Evolutionary conservation across 495 filamentous ascomycete genomes (phyloP).

Genomic region (Neohortaea acidophila): DNA sequence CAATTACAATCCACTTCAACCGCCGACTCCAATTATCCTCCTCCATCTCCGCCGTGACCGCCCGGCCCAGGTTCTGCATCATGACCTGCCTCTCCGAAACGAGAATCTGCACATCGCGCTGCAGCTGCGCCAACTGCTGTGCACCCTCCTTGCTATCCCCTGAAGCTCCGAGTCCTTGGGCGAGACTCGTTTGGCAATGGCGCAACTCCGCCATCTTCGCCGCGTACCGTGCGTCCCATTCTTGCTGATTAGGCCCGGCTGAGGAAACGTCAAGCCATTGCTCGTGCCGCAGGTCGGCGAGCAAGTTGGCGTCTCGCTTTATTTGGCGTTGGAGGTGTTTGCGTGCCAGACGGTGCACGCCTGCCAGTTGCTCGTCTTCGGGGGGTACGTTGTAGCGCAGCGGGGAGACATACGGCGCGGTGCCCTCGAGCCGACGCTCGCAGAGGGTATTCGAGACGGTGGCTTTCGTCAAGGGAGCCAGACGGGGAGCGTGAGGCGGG

Average conservation of each 20-base stretch:
- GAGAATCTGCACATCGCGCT: background rate
- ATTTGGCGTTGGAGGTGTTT: constrained; percentile 3
- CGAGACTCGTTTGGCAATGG: background rate
- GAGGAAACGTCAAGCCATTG: background rate
- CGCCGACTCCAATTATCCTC: background rate
- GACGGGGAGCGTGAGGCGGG: background rate
- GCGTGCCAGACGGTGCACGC: constrained; percentile 3
- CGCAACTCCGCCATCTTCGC: background rate
- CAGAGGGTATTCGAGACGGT: constrained; percentile 2
- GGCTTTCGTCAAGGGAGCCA: constrained; percentile 4
- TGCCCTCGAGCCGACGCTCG: background rate
- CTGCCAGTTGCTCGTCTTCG: background rate
- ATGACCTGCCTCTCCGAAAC: background rate
- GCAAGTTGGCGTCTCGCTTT: background rate
- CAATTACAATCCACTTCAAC: constrained; percentile 10
- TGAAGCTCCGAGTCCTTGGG: background rate
- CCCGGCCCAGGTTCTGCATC: background rate
- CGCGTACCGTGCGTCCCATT: constrained; percentile 1
- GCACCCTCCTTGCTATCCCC: background rate
- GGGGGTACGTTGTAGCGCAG: constrained; percentile 3
- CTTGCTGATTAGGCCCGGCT: background rate
- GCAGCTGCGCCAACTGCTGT: background rate
- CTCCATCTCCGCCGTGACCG: constrained; percentile 8
- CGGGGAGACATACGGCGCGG: background rate
- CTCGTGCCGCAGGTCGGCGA: constrained; percentile 1